phyloP scores from a whole-genome alignment of 2,329 filamentous ascomycete genomes.

The Tetracladium maxilliforme region DNA sequence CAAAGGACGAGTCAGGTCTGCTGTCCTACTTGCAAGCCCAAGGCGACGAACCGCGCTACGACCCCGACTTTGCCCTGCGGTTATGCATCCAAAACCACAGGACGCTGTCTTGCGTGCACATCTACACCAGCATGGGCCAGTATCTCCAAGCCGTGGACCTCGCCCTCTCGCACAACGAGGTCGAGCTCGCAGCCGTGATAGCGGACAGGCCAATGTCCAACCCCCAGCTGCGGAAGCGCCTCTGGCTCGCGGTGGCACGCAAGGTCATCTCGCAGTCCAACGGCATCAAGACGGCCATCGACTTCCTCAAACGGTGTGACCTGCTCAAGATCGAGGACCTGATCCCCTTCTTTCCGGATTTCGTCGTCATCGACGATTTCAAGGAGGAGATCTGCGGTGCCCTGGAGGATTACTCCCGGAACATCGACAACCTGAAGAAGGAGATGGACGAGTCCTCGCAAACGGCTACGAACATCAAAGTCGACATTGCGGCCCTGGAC shows the following conservation, averaged over 20 bases:
- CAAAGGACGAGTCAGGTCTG: constrained; percentile 70
- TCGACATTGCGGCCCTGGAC: constrained; percentile 75
- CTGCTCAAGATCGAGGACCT: constrained; percentile 89
- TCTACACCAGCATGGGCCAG: constrained; percentile 93
- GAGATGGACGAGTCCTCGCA: constrained; percentile 93
- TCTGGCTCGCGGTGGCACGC: constrained; percentile 90
- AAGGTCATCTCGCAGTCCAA: constrained; percentile 80
- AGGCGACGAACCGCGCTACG: constrained; percentile 73
- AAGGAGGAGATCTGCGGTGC: constrained; percentile 95
- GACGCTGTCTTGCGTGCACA: constrained; percentile 88
- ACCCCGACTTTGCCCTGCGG: constrained; percentile 89
- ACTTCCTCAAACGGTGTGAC: constrained; percentile 84
- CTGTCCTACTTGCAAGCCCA: constrained; percentile 85
- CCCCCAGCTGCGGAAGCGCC: constrained; percentile 70
- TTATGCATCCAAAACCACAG: constrained; percentile 90
- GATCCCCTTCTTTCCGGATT: constrained; percentile 97
- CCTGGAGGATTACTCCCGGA: constrained; percentile 81
- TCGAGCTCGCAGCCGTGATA: constrained; percentile 79
- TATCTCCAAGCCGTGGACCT: constrained; percentile 88
- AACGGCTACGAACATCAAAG: constrained; percentile 81
- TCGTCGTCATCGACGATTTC: constrained; percentile 97
- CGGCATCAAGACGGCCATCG: constrained; percentile 85
- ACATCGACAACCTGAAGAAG: constrained; percentile 74
- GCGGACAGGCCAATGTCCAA: constrained; percentile 75
- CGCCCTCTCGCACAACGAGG: constrained; percentile 75